Percentiles rank a stretch among this genome's conserved stretches.
Evolutionary conservation across 192 early-diverging fungal species (phyloP).

Genomic region (Gamsiella multidivaricata): DNA sequence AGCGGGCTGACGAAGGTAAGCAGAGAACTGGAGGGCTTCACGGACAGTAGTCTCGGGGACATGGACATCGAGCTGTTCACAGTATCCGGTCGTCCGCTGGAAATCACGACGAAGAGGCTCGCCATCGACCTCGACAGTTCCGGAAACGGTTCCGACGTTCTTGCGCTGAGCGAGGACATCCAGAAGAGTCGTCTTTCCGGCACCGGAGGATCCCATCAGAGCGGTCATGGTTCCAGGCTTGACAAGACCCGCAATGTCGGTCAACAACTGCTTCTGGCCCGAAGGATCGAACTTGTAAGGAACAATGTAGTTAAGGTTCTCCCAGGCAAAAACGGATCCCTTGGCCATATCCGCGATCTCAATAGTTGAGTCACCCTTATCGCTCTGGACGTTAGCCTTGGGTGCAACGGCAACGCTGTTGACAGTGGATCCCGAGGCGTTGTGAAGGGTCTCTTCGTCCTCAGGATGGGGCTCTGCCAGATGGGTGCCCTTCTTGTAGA

Average conservation of each 20-base stretch:
- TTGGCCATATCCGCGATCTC: constrained; percentile 53
- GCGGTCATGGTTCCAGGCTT: constrained; percentile 84
- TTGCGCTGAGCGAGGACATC: constrained; percentile 83
- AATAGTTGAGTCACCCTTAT: constrained; percentile 42
- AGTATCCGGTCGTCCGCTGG: constrained; percentile 80
- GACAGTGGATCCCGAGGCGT: constrained; percentile 53
- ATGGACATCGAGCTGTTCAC: constrained; percentile 88
- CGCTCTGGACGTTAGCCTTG: constrained; percentile 12
- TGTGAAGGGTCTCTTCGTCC: constrained; percentile 48
- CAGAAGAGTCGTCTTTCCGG: constrained; percentile 83
- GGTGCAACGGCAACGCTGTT: constrained; percentile 43
- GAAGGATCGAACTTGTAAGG: constrained; percentile 63
- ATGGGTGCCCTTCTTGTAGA: constrained; percentile 56
- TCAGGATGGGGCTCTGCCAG: constrained; percentile 28
- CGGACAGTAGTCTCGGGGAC: constrained; percentile 80
- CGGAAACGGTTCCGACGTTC: constrained; percentile 74
- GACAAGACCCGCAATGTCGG: constrained; percentile 73
- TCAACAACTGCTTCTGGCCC: constrained; percentile 72
- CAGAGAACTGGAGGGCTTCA: constrained; percentile 83
- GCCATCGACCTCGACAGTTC: constrained; percentile 78
- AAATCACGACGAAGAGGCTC: constrained; percentile 65
- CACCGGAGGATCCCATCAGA: constrained; percentile 81
- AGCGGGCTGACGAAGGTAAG: constrained; percentile 75
- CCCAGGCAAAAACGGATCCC: constrained; percentile 69
- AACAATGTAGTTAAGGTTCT: constrained; percentile 75